A percentile compares a stretch with the other conserved stretches of the same genome.
Evolutionary conservation across 176 grass and related monocot species (phyloP).

Genomic region (Eleusine indica): DNA sequence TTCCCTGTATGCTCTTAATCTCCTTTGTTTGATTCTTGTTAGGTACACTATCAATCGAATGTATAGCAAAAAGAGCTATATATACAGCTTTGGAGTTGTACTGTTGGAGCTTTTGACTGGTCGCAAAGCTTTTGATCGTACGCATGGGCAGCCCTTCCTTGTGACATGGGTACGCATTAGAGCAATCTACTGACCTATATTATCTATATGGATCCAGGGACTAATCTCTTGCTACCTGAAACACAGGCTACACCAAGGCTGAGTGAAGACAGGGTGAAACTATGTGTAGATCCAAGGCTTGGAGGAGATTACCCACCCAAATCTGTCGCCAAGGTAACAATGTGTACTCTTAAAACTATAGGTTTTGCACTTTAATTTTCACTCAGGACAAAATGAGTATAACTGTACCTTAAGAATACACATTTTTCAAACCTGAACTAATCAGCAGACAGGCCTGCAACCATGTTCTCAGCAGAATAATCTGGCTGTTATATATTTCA

Average conservation of each 20-base stretch:
- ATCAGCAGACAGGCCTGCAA: no score
- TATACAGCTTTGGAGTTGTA: conserved; percentile 47
- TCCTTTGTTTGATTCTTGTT: neutral
- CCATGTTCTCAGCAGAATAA: no score
- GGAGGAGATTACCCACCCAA: conserved; percentile 67
- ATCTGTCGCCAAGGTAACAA: conserved; percentile 73
- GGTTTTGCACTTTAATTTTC: conserved; percentile 8
- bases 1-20: neutral
- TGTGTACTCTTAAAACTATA: neutral
- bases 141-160: conserved; percentile 69
- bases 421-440: no score
- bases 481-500: no score
- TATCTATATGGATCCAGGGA: neutral
- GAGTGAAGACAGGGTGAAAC: conserved; percentile 75
- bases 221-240: conserved; percentile 12
- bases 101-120: conserved; percentile 75
- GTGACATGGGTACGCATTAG: conserved; percentile 63
- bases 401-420: no score
- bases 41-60: neutral
- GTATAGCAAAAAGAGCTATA: neutral
- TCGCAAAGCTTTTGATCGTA: conserved; percentile 75
- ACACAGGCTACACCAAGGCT: conserved; percentile 53
- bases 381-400: neutral
- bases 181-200: neutral
- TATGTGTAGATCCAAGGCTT: conserved; percentile 75